These are phyloP conservation scores for Sarocladium brachiariae DNA, from an alignment of 2,329 filamentous ascomycete species.

Conservation along the genomic window DNA sequence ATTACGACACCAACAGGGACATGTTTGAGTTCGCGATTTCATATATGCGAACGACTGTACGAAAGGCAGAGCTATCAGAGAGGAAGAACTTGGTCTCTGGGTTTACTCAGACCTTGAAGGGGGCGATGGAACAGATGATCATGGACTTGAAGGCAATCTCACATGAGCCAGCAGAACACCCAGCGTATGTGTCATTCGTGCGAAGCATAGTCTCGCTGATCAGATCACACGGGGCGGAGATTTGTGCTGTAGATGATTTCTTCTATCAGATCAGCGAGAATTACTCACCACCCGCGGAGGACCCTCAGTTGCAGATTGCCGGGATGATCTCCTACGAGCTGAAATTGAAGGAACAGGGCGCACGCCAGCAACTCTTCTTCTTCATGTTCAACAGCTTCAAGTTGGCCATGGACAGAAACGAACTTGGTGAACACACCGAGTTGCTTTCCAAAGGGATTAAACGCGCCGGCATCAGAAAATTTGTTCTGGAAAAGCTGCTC, in stretches of 20 bases:
- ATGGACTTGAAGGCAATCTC: slow-evolving; percentile 36
- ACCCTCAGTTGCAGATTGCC: slow-evolving; percentile 50
- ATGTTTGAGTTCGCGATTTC: slow-evolving; percentile 43
- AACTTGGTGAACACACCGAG: slow-evolving; percentile 36
- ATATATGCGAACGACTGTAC: slow-evolving; percentile 43
- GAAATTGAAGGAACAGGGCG: slow-evolving; percentile 40
- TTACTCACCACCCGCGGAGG: slow-evolving; percentile 48
- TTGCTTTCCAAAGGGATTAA: slow-evolving; percentile 44
- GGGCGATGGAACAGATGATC: slow-evolving; percentile 49
- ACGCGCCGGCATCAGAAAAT: slow-evolving; percentile 35
- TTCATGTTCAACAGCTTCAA: slow-evolving; percentile 53
- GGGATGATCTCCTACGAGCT: slow-evolving; percentile 50
- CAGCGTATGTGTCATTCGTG: slow-evolving; percentile 43
- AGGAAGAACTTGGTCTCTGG: slow-evolving; percentile 32
- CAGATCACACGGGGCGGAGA: slow-evolving; percentile 44
- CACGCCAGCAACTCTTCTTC: slow-evolving; percentile 45
- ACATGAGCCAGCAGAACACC: slow-evolving; percentile 33
- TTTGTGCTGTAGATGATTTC: slow-evolving; percentile 47
- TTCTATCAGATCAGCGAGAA: slow-evolving; percentile 50
- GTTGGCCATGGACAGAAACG: slow-evolving; percentile 41
- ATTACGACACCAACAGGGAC: slow-evolving; percentile 41
- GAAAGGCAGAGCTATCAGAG: slow-evolving; percentile 27
- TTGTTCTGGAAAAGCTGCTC: slow-evolving; percentile 46
- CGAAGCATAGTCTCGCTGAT: slow-evolving; percentile 46
- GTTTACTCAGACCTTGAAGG: slow-evolving; percentile 35